Conservation (phyloP, 352 stramenopile species). For the Thalassiosira oceanica region DNA sequence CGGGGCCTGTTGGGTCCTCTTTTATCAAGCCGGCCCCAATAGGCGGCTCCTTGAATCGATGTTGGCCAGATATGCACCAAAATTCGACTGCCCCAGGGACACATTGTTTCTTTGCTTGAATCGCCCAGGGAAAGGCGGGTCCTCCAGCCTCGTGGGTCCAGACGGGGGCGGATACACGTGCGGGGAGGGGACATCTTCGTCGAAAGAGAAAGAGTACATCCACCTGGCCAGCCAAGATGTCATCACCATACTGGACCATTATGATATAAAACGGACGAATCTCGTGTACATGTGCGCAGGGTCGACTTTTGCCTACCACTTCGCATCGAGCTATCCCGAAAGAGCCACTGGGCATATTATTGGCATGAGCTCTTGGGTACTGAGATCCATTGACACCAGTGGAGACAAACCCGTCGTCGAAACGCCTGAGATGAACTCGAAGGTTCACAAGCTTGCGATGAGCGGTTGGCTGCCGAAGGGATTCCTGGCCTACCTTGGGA, state of each 20-base stretch:
- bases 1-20: conserved; percentile 33
- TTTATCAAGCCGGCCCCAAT: conserved; percentile 37
- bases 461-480: conserved; percentile 14
- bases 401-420: background rate
- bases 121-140: conserved; percentile 35
- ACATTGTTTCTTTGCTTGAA: conserved; percentile 44
- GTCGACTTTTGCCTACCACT: conserved; percentile 37
- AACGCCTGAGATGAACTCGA: conserved; percentile 17
- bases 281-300: conserved; percentile 50
- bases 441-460: conserved; percentile 31
- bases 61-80: conserved; percentile 20
- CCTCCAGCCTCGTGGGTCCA: background rate
- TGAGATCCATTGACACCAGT: conserved; percentile 8
- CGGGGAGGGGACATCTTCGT: background rate
- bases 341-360: conserved; percentile 43
- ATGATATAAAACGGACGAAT: conserved; percentile 14
- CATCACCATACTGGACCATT: conserved; percentile 27
- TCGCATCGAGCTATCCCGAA: conserved; percentile 25
- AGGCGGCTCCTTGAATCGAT: conserved; percentile 27
- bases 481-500: conserved; percentile 9
- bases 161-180: background rate
- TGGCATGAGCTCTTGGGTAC: conserved; percentile 35
- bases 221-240: conserved; percentile 23
- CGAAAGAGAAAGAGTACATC: conserved; percentile 18
- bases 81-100: conserved; percentile 22